Percentiles rank a stretch among this genome's conserved stretches.
Conservation (phyloP, 495 filamentous ascomycete species). For the Staphylotrichum longicolle region DNA sequence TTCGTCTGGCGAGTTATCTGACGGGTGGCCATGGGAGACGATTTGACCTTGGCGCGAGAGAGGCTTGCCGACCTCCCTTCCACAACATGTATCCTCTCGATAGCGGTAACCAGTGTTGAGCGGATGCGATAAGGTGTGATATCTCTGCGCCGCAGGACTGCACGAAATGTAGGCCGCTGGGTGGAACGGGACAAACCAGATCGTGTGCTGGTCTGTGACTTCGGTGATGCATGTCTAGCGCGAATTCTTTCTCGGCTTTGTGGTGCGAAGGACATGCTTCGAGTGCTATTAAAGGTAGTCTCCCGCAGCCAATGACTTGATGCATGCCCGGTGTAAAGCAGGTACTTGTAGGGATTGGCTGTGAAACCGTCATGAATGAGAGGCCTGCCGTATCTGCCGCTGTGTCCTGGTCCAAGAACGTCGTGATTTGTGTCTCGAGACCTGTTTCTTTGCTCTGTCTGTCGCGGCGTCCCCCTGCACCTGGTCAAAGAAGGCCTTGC, state of each 20-base stretch:
- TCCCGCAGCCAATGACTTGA: conserved; percentile 19
- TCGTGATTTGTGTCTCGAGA: background rate
- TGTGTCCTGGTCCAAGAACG: background rate
- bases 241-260: background rate
- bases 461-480: background rate
- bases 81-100: no score
- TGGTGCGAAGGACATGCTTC: background rate
- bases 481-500: background rate
- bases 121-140: no score
- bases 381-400: background rate
- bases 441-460: background rate
- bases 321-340: conserved; percentile 5
- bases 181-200: conserved; percentile 8
- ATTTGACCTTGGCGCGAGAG: no score
- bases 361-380: conserved; percentile 13
- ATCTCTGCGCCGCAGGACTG: no score
- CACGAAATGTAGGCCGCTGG: no score
- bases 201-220: conserved; percentile 4
- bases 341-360: conserved; percentile 9
- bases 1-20: no score
- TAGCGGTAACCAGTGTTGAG: no score
- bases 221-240: conserved; percentile 11
- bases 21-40: no score
- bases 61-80: no score
- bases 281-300: background rate